phyloP scores from a whole-genome alignment of 2,329 filamentous ascomycete species.

The Corinectria fuckeliana region DNA sequence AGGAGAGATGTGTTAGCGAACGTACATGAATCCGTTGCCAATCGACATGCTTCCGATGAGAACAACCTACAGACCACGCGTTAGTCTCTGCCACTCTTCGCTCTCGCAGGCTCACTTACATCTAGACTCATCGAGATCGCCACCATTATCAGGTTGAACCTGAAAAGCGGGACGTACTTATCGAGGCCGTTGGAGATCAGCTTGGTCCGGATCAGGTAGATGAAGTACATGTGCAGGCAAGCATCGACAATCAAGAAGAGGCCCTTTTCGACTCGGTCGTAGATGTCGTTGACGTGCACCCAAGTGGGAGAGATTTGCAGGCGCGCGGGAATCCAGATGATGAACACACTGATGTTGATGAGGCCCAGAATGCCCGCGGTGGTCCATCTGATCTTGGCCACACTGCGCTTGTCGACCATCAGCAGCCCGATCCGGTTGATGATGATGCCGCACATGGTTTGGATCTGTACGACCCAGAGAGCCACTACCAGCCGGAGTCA shows the following conservation, averaged over 20 bases:
- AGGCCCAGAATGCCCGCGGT: constrained; percentile 7
- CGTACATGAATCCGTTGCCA: constrained; percentile 30
- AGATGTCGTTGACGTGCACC: constrained; percentile 16
- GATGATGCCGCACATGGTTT: constrained; percentile 49
- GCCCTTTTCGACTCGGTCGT: constrained; percentile 16
- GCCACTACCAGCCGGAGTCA: no score
- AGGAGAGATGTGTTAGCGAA: neutral
- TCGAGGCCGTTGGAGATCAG: constrained; percentile 76
- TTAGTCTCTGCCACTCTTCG: neutral
- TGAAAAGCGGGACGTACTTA: constrained; percentile 51
- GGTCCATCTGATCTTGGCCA: constrained; percentile 8
- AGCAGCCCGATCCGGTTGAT: constrained; percentile 55
- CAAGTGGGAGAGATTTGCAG: constrained; percentile 10
- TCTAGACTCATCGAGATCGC: constrained; percentile 55
- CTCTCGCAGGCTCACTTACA: constrained; percentile 54
- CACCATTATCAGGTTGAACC: constrained; percentile 16
- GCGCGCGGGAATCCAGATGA: constrained; percentile 18
- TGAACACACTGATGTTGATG: constrained; percentile 17
- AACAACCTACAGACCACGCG: constrained; percentile 14
- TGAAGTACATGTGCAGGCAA: constrained; percentile 64
- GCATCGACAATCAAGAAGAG: constrained; percentile 18
- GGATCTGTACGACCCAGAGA: constrained; percentile 42
- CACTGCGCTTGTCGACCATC: constrained; percentile 11
- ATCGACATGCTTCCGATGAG: constrained; percentile 28
- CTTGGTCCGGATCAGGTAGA: constrained; percentile 64